Conservation (phyloP, 148 eudicot species). For the Camellia lanceoleosa region DNA sequence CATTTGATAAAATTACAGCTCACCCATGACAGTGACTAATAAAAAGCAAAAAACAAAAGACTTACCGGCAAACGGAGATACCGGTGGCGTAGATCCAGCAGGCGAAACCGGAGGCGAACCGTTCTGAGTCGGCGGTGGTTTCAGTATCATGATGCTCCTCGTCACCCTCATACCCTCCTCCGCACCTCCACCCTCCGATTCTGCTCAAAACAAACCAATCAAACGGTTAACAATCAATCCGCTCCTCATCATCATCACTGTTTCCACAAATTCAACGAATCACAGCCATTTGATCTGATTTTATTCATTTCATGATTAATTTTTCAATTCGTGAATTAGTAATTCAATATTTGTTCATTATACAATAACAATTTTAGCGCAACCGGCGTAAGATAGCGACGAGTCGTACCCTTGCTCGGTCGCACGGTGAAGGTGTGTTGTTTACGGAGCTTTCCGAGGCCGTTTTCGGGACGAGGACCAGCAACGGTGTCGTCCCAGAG, state of each 20-base stretch:
- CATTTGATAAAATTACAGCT: not conserved
- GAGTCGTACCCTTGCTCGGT: conserved; percentile 57
- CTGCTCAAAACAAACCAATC: conserved; percentile 12
- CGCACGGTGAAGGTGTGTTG: conserved; percentile 40
- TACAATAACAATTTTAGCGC: not conserved
- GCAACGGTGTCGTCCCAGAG: conserved; percentile 89
- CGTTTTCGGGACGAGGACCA: conserved; percentile 74
- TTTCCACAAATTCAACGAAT: not conserved
- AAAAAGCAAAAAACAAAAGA: not conserved
- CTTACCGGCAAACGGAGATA: conserved; percentile 52
- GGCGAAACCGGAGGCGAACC: conserved; percentile 50
- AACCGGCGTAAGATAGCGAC: not conserved
- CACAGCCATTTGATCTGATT: conserved; percentile 15
- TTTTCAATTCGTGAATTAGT: not conserved
- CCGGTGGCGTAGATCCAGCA: conserved; percentile 51
- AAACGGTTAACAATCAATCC: not conserved
- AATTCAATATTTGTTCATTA: not conserved
- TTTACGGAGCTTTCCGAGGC: conserved; percentile 77
- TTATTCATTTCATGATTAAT: not conserved
- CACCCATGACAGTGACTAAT: not conserved
- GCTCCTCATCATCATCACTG: not conserved
- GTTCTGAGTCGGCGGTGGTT: conserved; percentile 26
- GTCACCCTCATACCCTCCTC: conserved; percentile 33
- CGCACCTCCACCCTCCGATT: conserved; percentile 12
- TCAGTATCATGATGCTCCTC: conserved; percentile 51